Evolutionary conservation across 345 rosid genomes (phyloP), one percentile per base, ranked within the genome.

Genomic region (Draba incana): DNA sequence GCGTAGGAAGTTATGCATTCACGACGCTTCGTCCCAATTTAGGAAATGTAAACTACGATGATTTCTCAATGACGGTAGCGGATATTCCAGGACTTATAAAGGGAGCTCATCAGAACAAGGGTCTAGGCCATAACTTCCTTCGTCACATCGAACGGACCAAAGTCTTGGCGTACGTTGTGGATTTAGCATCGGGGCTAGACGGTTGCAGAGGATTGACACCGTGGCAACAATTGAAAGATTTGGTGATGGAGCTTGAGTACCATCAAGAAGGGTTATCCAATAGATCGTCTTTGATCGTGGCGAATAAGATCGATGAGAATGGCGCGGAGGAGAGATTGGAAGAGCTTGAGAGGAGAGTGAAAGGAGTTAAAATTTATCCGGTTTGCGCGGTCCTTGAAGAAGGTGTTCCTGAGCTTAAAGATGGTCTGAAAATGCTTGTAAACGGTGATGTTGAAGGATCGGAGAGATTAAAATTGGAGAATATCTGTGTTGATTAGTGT

Each of bases 91-190:
- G 98, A 54, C 92, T 93, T 24, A 86, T 93, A 71, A 88, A 84
- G 79, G 96, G 96, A 27, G 97, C 96, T 52, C 94, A 93, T 57
- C 84, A 79, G 72, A 85, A 90, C 69, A 75, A 88, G 24, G 98
- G 98, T 10, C 85, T 93, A 43, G 98, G 98, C 37, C 97, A 93
- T 24, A 86, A 96, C 44, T 93, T 93, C 69, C 78, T 90, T 28
- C 86, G 96, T 5, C 98, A 93, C 84, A 88, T 93, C 24, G 96
- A 93, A 69, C 83, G 98, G n/a, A 88, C 98, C 1, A 85, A 88
- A 82, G 97, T 93, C 66, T 71, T 93, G 69, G 98, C 96, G 7
- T 93, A 88, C 58, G 95, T 93, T 23, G 83, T 93, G 23, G 98
- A 93, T 69, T 80, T 93, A 70, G 94, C 90, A 23, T 86, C 89